Conservation (phyloP, 768 basidiomycete species). For the Leccinum boreale region DNA sequence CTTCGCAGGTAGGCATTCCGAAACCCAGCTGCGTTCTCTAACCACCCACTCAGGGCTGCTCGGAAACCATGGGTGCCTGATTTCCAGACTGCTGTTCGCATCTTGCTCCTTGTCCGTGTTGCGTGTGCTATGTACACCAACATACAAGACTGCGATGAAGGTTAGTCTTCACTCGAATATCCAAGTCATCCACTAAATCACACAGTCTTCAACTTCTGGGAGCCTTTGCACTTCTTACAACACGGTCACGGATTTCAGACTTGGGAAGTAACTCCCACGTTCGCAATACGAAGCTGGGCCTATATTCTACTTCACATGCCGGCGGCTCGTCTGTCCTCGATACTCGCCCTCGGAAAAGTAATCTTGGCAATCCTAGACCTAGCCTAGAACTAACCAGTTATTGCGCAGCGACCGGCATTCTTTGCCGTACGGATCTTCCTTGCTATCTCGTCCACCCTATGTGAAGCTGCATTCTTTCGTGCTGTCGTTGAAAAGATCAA, state of each 20-base stretch:
- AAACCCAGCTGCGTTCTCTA: constrained; percentile 7
- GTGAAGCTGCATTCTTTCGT: constrained; percentile 82
- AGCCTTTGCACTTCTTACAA: constrained; percentile 90
- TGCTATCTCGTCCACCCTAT: constrained; percentile 66
- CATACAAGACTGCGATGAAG: constrained; percentile 96
- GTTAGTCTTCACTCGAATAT: constrained; percentile 36
- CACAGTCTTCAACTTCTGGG: constrained; percentile 98
- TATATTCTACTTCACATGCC: constrained; percentile 83
- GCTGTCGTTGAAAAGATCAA: constrained; percentile 79
- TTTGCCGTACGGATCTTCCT: constrained; percentile 84
- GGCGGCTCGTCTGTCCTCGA: constrained; percentile 56
- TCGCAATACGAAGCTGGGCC: constrained; percentile 92
- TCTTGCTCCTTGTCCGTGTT: constrained; percentile 78
- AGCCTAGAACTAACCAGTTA: constrained; percentile 13
- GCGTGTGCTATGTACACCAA: constrained; percentile 92
- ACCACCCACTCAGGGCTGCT: constrained; percentile 45
- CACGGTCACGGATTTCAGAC: constrained; percentile 92
- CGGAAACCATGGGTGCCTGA: constrained; percentile 83
- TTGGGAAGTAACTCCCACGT: constrained; percentile 92
- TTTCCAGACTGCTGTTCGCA: constrained; percentile 79
- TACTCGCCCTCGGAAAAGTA: constrained; percentile 74
- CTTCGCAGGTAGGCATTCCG: constrained; percentile 55
- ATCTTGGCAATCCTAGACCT: constrained; percentile 11
- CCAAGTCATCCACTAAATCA: neutral
- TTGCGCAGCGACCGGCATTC: constrained; percentile 73